Base-by-base conservation (phyloP, 1,139 yeast genomes). In the Yamadazyma pseudoaaseri region DNA sequence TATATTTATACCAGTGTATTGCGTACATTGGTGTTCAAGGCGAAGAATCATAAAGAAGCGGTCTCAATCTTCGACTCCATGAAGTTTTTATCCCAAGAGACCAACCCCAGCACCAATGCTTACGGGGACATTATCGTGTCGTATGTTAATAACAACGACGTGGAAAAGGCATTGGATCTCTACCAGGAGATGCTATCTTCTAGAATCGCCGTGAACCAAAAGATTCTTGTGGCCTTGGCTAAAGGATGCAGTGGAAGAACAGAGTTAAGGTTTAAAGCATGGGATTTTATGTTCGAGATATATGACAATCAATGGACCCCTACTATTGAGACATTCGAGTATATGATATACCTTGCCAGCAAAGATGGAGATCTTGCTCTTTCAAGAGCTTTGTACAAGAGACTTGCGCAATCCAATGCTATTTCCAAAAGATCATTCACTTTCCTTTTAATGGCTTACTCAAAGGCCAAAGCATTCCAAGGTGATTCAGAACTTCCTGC, bases 301-400 rank as follows among this genome's bases (percentile, higher is more conserved):
- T 72, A 80, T 47, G 71, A 74, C 14, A 51, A 59, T 29, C 74
- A 73, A 1, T 67, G 72, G 70, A 57, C 64, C 34, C 70, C 79
- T n/a, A 61, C 72, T 11, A 54, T 74, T 16, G 65, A 65, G 20
- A 73, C 86, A 0, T 70, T 82, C 41, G 84, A 81, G 42, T 70
- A 79, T 13, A 79, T 90, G 79, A 67, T 90, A 56, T 75, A 81
- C 43, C 59, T 90, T 27, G 77, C 94, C 8, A 82, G 90, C 0
- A 70, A 70, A 37, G 90, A 90, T 45, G 94, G 95, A 0, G 97
- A 92, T 54, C 60, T 86, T 17, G 68, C 80, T 6, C 65, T 89
- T 35, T 70, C 89, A 1, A 70, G 98, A 45, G 87, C 92, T 0
- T 58, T 90, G 27, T 83, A 80, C 54, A 62, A 68, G 33, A 79